These are phyloP conservation scores for Trichosporon ovoides DNA, from an alignment of 1,284 basidiomycete species.

Conservation along the genomic window DNA sequence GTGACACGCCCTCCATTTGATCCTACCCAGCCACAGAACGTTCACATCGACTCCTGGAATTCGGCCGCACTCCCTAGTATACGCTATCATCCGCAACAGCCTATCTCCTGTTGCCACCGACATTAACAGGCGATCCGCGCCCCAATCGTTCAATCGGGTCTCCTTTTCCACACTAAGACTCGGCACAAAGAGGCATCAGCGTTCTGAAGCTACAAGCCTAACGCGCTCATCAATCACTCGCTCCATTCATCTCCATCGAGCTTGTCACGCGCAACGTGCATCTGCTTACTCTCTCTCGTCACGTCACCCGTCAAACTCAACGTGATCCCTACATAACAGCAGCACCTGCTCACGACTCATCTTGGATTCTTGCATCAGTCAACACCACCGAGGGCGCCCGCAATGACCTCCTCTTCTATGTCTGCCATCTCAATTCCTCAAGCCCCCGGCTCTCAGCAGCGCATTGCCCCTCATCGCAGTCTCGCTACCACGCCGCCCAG, in stretches of 20 bases:
- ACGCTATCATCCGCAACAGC: too few species aligned
- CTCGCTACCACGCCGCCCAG: conserved; percentile 11
- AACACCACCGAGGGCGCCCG: not conserved
- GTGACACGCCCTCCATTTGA: not conserved
- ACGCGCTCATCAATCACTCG: too few species aligned
- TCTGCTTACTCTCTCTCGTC: too few species aligned
- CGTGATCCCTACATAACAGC: too few species aligned
- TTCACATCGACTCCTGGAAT: not conserved
- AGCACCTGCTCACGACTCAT: too few species aligned
- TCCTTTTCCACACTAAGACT: not conserved
- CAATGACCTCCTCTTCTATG: not conserved
- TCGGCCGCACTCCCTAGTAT: not conserved
- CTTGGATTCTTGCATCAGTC: not conserved
- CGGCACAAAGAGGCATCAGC: not conserved
- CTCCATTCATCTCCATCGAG: too few species aligned
- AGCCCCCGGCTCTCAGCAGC: not conserved
- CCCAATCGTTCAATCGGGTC: not conserved
- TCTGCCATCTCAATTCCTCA: not conserved
- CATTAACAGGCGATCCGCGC: too few species aligned
- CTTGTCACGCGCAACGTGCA: too few species aligned
- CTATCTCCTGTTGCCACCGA: conserved; percentile 1
- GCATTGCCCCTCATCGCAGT: not conserved
- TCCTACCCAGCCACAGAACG: not conserved
- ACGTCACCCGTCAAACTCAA: too few species aligned
- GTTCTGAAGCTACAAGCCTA: too few species aligned